Base-by-base conservation (phyloP, 352 stramenopile genomes). In the Pythium rishiriense region DNA sequence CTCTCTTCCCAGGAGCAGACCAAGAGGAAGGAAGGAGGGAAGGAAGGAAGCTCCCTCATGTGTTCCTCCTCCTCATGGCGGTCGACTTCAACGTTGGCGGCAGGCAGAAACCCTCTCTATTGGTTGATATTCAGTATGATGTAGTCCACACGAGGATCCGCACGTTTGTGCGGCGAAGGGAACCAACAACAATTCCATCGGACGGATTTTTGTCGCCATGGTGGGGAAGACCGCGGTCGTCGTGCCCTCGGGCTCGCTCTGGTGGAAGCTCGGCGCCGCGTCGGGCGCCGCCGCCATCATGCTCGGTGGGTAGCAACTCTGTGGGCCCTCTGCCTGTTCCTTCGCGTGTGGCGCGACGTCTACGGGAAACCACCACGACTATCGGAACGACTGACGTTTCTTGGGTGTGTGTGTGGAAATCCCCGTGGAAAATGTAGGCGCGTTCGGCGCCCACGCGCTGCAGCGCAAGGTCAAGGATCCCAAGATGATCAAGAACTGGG, bases 401-500 rank as follows among this genome's bases (percentile, higher is more conserved):
- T 39, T 39, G 15, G 25, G n/a, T n/a, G n/a, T n/a, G n/a, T n/a
- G n/a, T n/a, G n/a, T n/a, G n/a, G n/a, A n/a, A n/a, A n/a, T n/a
- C n/a, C n/a, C n/a, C n/a, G n/a, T n/a, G n/a, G n/a, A n/a, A n/a
- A n/a, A n/a, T 25, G 12, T 53, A 94, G 86, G 84, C 8, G 83
- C 86, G 43, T 95, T 95, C 53, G 86, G 86, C 33, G 84, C 86
- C 19, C 86, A 95, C 51, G 84, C 70, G 15, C 68, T 95, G 43
- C 77, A 92, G 70, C 68, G 69, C 28, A 74, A 64, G 37, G 74
- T 93, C 31, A 89, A 79, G 61, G 83, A 95, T 53, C 81, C 83
- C 25, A 81, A 90, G 63, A 74, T 93, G 64, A 69, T 93, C 63
- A 93, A 95, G 75, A 93, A 82, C 64, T 95, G 86, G 86, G 81